Evolutionary conservation across 192 early-diverging fungal species (phyloP), one percentile per base, ranked within the genome.

Genomic region (Coemansia furcata): DNA sequence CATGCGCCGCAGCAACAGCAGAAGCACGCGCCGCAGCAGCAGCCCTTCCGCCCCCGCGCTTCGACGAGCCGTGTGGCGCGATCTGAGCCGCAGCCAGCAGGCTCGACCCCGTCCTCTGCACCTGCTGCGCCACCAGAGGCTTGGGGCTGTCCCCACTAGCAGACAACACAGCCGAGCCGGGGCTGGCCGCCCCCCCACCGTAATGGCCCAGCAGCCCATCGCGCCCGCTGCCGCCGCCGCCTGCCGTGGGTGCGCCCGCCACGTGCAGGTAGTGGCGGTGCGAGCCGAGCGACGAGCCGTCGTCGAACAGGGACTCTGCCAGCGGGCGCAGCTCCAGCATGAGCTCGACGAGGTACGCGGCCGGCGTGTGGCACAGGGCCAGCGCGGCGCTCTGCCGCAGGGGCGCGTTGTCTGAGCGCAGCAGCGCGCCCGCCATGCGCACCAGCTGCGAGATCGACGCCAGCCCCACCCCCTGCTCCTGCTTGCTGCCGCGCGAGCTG

Each of bases 241-340:
- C 49, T 2, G 61, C 61, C 3, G 69, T 62, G 6, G 62, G 62
- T 4, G 39, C 64, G 9, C 61, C 60, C 9, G 75, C 61, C 2
- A 79, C 77, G 19, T 79, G 77, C 59, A 79, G 32, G 57, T 81
- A 81, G 63, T 82, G 76, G 42, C 74, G 75, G 37, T 82, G 80
- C 11, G 79, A 58, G 1, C 60, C 36, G 12, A 70, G 58, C 2
- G 66, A 44, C 11, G 80, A 61, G 9, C 71, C 74, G 60, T 82
- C 80, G 43, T 82, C 80, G 35, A 82, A 70, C 61, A 82, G 55
- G 3, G 68, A 62, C 50, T 82, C 80, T 0, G 80, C 74, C 23
- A 82, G 66, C 35, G 80, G 80, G 0, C 73, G 67, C 37, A 83
- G 63, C 68, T 78, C 81, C 19, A 58, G 70, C 73, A 83, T 78